phyloP scores from a whole-genome alignment of 495 filamentous ascomycete species.

The Hypoxylon fragiforme region DNA sequence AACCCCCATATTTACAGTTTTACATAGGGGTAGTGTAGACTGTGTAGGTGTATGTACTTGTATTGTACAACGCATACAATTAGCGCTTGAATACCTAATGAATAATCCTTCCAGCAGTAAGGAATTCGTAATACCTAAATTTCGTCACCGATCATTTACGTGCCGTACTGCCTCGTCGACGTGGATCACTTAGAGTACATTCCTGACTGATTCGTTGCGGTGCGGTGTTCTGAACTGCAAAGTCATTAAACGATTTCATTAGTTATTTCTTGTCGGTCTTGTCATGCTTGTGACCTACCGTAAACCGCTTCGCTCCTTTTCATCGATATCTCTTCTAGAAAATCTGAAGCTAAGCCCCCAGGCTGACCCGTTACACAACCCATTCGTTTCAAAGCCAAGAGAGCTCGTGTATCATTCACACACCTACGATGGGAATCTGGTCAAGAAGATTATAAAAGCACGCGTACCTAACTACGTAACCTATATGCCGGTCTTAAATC shows the following conservation, averaged over 20 bases:
- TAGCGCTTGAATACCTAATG: neutral
- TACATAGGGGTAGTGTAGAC: no score
- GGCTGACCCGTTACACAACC: constrained; percentile 5
- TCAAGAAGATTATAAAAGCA: constrained; percentile 18
- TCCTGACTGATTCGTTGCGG: neutral
- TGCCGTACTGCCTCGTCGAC: neutral
- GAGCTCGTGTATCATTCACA: constrained; percentile 16
- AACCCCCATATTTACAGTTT: neutral
- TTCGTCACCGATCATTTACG: neutral
- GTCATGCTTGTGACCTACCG: neutral
- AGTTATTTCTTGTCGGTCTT: constrained; percentile 5
- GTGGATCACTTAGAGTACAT: neutral
- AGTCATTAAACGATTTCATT: neutral
- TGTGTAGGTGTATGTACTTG: no score
- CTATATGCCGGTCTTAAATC: constrained; percentile 18
- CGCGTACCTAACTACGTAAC: constrained; percentile 20
- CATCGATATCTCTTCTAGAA: constrained; percentile 27
- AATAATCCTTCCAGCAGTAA: neutral
- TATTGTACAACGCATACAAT: neutral
- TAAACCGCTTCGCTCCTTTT: neutral
- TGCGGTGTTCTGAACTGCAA: neutral
- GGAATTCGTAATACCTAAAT: neutral
- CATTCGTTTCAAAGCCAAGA: constrained; percentile 16
- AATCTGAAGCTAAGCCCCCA: constrained; percentile 10
- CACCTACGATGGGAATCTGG: constrained; percentile 13